A percentile compares a stretch with the other conserved stretches of the same genome.
These are phyloP conservation scores for Gossypium thurberi DNA, from an alignment of 345 rosid genomes.

Conservation along the genomic window DNA sequence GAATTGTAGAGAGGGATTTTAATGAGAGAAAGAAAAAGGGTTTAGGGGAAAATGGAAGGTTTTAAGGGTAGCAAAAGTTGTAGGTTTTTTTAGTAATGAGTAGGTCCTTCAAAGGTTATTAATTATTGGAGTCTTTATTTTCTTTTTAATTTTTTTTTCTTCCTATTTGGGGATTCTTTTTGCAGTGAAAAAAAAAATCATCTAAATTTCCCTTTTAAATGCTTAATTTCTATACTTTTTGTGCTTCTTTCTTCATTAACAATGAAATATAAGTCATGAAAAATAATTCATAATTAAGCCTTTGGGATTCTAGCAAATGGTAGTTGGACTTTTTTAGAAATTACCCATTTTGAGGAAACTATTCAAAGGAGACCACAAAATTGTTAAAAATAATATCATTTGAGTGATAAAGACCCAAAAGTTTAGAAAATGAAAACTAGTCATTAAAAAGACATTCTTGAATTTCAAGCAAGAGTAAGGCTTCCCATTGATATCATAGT, in stretches of 20 bases:
- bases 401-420: too few species aligned
- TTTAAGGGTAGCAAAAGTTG: constrained; percentile 24
- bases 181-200: constrained; percentile 28
- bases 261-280: too few species aligned
- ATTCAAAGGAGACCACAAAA: too few species aligned
- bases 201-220: too few species aligned
- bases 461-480: constrained; percentile 2
- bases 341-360: not conserved
- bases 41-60: constrained; percentile 5
- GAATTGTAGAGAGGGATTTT: constrained; percentile 26
- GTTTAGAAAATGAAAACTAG: not conserved
- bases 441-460: not conserved
- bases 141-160: not conserved
- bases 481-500: constrained; percentile 4
- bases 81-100: constrained; percentile 28
- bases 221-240: too few species aligned
- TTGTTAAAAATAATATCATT: too few species aligned
- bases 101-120: constrained; percentile 27
- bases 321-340: not conserved
- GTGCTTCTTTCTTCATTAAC: too few species aligned
- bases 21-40: constrained; percentile 17
- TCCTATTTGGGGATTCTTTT: constrained; percentile 32
- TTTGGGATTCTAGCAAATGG: not conserved
- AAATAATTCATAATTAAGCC: too few species aligned
- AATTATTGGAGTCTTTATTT: constrained; percentile 24